phyloP scores from a whole-genome alignment of 2,329 filamentous ascomycete species.

The Scytalidium sp. region DNA sequence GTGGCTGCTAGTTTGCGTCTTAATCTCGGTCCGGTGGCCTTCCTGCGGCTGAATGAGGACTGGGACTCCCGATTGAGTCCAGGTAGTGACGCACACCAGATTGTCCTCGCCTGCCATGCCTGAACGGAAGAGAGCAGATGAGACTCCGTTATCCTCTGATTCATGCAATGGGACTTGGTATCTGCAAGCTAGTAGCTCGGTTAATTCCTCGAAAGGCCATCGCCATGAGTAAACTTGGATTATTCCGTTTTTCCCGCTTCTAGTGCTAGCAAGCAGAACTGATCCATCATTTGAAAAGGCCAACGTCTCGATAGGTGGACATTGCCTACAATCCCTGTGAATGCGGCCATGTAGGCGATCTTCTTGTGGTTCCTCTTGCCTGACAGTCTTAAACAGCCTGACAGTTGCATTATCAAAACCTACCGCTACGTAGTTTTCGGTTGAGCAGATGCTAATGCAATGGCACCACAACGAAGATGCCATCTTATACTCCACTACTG shows the following conservation, averaged over 20 bases:
- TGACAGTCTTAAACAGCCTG: conserved; percentile 36
- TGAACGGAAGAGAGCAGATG: conserved; percentile 33
- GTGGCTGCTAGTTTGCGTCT: conserved; percentile 23
- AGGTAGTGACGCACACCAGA: conserved; percentile 36
- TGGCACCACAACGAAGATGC: conserved; percentile 35
- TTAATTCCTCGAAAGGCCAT: conserved; percentile 33
- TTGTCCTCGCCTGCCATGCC: conserved; percentile 30
- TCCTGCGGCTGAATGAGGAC: conserved; percentile 35
- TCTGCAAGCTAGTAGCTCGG: conserved; percentile 33
- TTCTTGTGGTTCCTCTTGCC: conserved; percentile 31
- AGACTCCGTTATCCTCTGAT: conserved; percentile 38
- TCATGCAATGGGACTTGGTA: conserved; percentile 37
- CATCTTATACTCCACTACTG: conserved; percentile 36
- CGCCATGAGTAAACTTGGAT: conserved; percentile 36
- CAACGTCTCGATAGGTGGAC: conserved; percentile 36
- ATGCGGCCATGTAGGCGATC: conserved; percentile 31
- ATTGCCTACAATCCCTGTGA: conserved; percentile 32
- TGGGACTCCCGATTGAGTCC: conserved; percentile 40
- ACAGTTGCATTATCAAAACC: conserved; percentile 38
- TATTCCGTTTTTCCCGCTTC: conserved; percentile 31
- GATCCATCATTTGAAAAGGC: conserved; percentile 38
- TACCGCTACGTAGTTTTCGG: conserved; percentile 37
- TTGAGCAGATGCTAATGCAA: conserved; percentile 35
- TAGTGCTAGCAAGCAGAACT: conserved; percentile 35
- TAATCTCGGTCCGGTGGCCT: conserved; percentile 33